Evolutionary conservation across 306 rosid species (phyloP), one percentile per base, ranked within the genome.

Genomic region (Begonia loranthoides): DNA sequence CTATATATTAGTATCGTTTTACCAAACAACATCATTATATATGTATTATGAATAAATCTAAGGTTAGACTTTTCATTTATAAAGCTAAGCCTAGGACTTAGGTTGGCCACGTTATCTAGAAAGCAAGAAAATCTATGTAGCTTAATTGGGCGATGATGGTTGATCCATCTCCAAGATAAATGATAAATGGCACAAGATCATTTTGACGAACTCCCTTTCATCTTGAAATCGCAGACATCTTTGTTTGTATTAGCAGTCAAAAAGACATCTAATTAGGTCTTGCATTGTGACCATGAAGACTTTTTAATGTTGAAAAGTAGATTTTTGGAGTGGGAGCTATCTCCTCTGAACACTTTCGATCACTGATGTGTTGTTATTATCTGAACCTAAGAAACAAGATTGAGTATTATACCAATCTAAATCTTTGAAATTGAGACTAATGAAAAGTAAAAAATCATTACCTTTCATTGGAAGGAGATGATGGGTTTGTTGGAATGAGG

Each of bases 311-410:
- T 76, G 62, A 76, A 76, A 1, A 76, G 44, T 2, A 67, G 50
- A 34, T 64, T 60, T 41, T 64, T 67, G 4, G 61, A 16, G 11
- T 76, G 73, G 17, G 67, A 22, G 54, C 77, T 75, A 4, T 67
- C 64, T 50, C 77, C 76, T 65, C 65, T 63, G 12, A 28, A 75
- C 6, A 40, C 73, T 19, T 59, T 14, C 80, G 73, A 75, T 56
- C 66, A 66, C 15, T 70, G 59, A 50, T 75, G 76, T 1, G 70
- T 57, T 6, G 73, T 45, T 12, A 66, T 4, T 45, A 70, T 51
- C 80, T 70, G 50, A 41, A 45, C 2, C 4, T 5, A 46, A 46
- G 7, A 28, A 28, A 52, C 2, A 2, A 28, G 9, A n/a, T 7
- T 13, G 15, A 10, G 4, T 15, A 28, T 34, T 13, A 5, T 0